Evolutionary conservation across 2,329 filamentous ascomycete species (phyloP).

Genomic region (Trichoderma sp.): DNA sequence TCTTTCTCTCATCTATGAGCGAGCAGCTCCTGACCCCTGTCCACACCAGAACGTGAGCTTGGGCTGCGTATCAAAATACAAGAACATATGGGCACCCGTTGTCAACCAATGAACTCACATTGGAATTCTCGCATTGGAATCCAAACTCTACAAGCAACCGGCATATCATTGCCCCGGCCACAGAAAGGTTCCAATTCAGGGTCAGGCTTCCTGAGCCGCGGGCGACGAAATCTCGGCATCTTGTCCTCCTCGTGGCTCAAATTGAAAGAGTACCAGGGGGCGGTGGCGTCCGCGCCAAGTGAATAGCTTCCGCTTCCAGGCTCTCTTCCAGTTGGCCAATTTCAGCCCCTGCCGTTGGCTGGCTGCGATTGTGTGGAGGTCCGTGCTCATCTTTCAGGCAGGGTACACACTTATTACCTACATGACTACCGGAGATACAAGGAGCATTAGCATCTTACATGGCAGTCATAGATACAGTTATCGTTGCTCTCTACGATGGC

Average conservation of each 20-base stretch:
- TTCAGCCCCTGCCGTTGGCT: constrained; percentile 21
- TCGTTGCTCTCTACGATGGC: background rate
- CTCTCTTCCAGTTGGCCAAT: constrained; percentile 31
- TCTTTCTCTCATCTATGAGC: background rate
- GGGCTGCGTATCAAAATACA: background rate
- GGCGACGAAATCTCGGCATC: background rate
- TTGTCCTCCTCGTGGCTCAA: constrained; percentile 4
- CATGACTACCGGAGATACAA: background rate
- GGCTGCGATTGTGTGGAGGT: constrained; percentile 19
- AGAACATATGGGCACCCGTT: background rate
- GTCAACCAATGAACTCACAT: background rate
- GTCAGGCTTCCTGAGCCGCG: background rate
- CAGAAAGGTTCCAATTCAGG: background rate
- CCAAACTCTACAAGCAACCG: background rate
- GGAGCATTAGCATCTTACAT: background rate
- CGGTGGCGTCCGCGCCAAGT: constrained; percentile 27
- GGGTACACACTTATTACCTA: background rate
- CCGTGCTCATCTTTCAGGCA: constrained; percentile 8
- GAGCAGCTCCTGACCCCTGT: background rate
- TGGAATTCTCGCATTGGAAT: background rate
- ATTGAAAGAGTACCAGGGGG: constrained; percentile 9
- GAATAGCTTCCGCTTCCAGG: constrained; percentile 30
- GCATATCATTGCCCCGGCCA: background rate
- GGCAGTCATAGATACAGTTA: background rate
- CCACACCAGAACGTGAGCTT: background rate